Conservation (phyloP, 176 grass and related monocot species). For the Dactylis glomerata region DNA sequence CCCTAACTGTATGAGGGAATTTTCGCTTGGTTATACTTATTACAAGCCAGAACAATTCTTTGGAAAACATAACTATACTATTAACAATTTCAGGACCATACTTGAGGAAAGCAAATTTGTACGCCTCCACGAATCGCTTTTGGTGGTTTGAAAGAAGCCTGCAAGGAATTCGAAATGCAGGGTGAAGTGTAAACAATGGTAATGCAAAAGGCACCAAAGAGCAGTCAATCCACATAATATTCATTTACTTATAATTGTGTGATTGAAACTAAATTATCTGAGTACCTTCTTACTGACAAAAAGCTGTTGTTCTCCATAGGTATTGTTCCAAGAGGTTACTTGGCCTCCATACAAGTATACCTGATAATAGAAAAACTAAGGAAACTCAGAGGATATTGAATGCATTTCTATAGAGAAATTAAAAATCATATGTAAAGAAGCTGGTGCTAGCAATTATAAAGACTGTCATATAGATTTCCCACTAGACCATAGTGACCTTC, state of each 20-base stretch:
- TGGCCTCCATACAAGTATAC: slow-evolving; percentile 60
- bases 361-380: slow-evolving; percentile 13
- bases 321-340: slow-evolving; percentile 58
- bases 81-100: slow-evolving; percentile 18
- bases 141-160: slow-evolving; percentile 69
- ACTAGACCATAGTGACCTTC: neutral
- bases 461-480: neutral
- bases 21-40: neutral
- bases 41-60: neutral
- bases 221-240: neutral
- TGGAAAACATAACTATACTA: slow-evolving; percentile 7
- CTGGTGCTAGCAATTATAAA: neutral
- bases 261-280: slow-evolving; percentile 5
- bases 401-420: neutral
- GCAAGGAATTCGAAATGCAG: neutral
- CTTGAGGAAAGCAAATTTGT: slow-evolving; percentile 76
- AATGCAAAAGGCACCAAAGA: neutral
- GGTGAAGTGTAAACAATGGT: neutral
- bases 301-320: slow-evolving; percentile 41
- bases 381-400: neutral
- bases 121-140: slow-evolving; percentile 74
- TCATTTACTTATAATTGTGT: neutral
- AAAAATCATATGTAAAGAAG: neutral
- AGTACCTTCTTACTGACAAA: slow-evolving; percentile 68
- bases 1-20: slow-evolving; percentile 50